Evolutionary conservation across 139 green algal genomes (phyloP).

Genomic region (Raphidocelis subcapitata): DNA sequence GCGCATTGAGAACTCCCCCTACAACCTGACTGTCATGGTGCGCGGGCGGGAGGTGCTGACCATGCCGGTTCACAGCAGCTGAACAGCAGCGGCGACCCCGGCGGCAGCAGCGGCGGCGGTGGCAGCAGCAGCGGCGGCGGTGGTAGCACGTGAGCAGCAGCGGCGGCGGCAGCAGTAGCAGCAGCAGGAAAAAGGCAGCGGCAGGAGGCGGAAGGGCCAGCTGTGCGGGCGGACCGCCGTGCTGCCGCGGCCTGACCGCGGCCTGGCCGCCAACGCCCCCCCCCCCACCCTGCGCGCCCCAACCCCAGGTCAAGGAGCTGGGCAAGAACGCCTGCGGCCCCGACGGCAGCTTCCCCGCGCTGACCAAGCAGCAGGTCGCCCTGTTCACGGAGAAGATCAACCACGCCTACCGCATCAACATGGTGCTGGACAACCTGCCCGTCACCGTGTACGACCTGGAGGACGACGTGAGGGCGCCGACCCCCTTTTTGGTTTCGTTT

Average conservation of each 20-base stretch:
- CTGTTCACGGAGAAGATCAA: constrained; percentile 69
- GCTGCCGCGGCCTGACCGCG: no score
- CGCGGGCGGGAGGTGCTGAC: neutral
- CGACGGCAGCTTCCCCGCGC: constrained; percentile 4
- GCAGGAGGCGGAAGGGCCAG: no score
- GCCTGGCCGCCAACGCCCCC: no score
- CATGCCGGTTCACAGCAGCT: constrained; percentile 1
- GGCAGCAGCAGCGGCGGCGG: no score
- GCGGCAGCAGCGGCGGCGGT: neutral
- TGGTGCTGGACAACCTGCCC: constrained; percentile 97
- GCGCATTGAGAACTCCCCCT: constrained; percentile 83
- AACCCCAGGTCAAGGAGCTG: constrained; percentile 49
- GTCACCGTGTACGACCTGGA: constrained; percentile 89
- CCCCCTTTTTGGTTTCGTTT: no score
- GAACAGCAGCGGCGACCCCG: neutral
- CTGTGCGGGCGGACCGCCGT: no score
- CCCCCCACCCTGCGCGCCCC: no score
- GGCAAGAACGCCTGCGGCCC: constrained; percentile 51
- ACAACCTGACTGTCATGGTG: constrained; percentile 90
- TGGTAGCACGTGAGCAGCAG: no score
- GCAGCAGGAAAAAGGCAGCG: no score
- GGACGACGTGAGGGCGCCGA: constrained; percentile 40
- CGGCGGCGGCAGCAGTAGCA: no score
- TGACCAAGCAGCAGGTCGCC: constrained; percentile 42
- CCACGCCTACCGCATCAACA: constrained; percentile 85